A percentile compares a stretch with the other conserved stretches of the same genome.
Evolutionary conservation across 345 rosid species (phyloP).

Genomic region (Orychophragmus violaceus): DNA sequence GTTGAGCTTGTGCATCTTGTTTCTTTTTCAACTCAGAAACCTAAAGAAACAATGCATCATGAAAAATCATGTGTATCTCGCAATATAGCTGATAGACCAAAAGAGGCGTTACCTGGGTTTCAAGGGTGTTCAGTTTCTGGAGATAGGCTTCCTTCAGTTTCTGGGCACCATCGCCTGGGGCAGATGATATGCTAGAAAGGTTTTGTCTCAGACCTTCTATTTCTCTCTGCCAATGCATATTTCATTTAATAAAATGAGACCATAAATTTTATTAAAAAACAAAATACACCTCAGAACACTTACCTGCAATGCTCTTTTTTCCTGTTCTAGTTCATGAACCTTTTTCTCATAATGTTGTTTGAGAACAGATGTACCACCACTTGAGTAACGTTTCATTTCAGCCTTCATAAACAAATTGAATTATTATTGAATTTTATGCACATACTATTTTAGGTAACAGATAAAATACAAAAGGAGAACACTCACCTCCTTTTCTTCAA

Average conservation of each 20-base stretch:
- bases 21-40: not conserved
- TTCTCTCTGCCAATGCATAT: not conserved
- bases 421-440: not conserved
- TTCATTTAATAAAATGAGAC: not conserved
- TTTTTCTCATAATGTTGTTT: not conserved
- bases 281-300: not conserved
- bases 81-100: not conserved
- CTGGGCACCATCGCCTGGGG: not conserved
- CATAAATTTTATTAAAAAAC: not conserved
- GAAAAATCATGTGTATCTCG: not conserved
- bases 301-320: not conserved
- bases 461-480: not conserved
- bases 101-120: not conserved
- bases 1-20: not conserved
- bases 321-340: not conserved
- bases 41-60: not conserved
- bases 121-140: not conserved
- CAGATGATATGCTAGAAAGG: not conserved
- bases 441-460: not conserved
- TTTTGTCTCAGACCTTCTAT: not conserved
- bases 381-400: not conserved
- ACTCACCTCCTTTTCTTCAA: not conserved
- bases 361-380: not conserved
- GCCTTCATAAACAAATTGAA: not conserved
- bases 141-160: not conserved